Evolutionary conservation across 768 basidiomycete species (phyloP).

Genomic region (Botryobasidium botryosum): DNA sequence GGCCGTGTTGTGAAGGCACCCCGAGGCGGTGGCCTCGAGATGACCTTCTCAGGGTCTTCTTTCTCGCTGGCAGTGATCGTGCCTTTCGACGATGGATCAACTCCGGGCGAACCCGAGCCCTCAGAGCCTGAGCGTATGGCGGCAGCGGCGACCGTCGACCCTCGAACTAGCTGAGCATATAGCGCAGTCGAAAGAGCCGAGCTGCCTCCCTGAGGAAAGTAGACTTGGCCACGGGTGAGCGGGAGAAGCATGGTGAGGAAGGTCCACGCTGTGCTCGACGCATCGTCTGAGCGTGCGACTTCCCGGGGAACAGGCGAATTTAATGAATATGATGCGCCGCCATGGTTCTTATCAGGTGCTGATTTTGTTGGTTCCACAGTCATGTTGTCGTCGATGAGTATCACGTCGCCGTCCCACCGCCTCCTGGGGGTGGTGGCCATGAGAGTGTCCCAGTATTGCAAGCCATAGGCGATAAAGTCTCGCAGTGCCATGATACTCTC

Average conservation of each 20-base stretch:
- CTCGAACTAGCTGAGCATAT: too few relatives aligned
- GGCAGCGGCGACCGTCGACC: too few relatives aligned
- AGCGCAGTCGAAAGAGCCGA: background rate
- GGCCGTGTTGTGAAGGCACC: too few relatives aligned
- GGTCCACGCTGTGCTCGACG: constrained; percentile 47
- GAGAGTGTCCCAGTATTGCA: constrained; percentile 43
- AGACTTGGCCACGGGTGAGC: constrained; percentile 26
- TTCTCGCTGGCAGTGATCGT: too few relatives aligned
- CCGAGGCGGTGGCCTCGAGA: too few relatives aligned
- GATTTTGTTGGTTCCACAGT: constrained; percentile 23
- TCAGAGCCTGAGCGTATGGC: too few relatives aligned
- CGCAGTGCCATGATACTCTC: constrained; percentile 38
- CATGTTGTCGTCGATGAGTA: constrained; percentile 68
- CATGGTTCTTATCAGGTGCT: too few relatives aligned
- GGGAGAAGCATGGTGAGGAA: constrained; percentile 46
- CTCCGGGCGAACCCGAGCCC: too few relatives aligned
- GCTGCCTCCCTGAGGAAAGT: constrained; percentile 49
- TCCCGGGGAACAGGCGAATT: background rate
- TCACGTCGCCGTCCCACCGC: constrained; percentile 58
- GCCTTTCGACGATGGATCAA: too few relatives aligned
- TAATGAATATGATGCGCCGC: too few relatives aligned
- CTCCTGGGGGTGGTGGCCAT: constrained; percentile 19
- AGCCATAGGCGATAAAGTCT: too few relatives aligned
- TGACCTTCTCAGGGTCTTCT: too few relatives aligned
- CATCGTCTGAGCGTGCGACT: constrained; percentile 25